Evolutionary conservation across 1,284 basidiomycete genomes (phyloP).

Genomic region (Tilletia indica): DNA sequence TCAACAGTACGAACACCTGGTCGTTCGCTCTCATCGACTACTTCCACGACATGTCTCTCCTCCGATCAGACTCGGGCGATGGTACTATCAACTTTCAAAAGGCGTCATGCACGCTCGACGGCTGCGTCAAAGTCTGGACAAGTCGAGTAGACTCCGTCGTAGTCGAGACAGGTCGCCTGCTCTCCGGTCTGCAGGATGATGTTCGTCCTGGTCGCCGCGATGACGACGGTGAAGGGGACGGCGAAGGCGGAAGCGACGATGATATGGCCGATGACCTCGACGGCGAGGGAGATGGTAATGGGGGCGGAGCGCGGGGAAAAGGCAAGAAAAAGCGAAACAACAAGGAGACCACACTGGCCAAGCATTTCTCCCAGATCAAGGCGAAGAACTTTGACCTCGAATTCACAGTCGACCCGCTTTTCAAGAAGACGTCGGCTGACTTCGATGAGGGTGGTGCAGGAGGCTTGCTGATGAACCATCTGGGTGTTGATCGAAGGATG

Average conservation of each 20-base stretch:
- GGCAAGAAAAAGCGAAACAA: slow-evolving; percentile 56
- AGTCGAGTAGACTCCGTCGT: slow-evolving; percentile 95
- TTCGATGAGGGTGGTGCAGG: slow-evolving; percentile 98
- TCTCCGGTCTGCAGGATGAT: slow-evolving; percentile 78
- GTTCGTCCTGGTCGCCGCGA: slow-evolving; percentile 42
- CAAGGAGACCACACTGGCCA: slow-evolving; percentile 52
- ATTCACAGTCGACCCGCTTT: slow-evolving; percentile 92
- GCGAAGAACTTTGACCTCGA: slow-evolving; percentile 73
- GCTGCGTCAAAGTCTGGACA: slow-evolving; percentile 99
- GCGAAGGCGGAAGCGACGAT: slow-evolving; percentile 51
- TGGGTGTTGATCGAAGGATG: slow-evolving; percentile 75
- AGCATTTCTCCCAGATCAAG: slow-evolving; percentile 67
- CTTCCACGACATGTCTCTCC: slow-evolving; percentile 96
- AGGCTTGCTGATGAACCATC: slow-evolving; percentile 61
- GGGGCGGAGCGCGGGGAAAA: slow-evolving; percentile 73
- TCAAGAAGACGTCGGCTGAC: slow-evolving; percentile 95
- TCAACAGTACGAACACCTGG: slow-evolving; percentile 97
- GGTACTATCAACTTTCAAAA: slow-evolving; percentile 90
- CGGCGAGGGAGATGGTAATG: slow-evolving; percentile 58
- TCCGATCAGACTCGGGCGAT: slow-evolving; percentile 60
- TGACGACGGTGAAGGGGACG: slow-evolving; percentile 56
- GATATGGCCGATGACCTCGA: slow-evolving; percentile 59
- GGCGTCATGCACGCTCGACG: slow-evolving; percentile 93
- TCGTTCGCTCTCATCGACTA: slow-evolving; percentile 97
- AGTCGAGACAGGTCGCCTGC: slow-evolving; percentile 91